phyloP scores from a whole-genome alignment of 208 protist species.

The Trypanosoma caninum region DNA sequence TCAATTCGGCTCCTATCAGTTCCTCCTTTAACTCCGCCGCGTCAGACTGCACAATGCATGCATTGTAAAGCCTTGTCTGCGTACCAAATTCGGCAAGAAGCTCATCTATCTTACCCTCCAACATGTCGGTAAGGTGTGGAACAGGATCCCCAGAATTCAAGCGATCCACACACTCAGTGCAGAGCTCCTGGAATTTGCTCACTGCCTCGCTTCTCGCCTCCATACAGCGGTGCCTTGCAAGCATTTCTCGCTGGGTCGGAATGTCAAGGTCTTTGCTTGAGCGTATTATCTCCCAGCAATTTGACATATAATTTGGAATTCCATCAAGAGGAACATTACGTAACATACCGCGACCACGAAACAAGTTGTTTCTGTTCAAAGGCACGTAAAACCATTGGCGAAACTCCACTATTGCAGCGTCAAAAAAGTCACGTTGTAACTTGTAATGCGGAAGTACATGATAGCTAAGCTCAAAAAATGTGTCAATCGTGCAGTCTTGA shows the following conservation, averaged over 20 bases:
- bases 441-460: constrained; percentile 84
- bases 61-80: constrained; percentile 70
- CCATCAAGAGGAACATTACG: constrained; percentile 83
- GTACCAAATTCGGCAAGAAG: constrained; percentile 37
- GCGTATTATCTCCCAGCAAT: constrained; percentile 92
- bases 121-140: constrained; percentile 39
- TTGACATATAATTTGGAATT: constrained; percentile 76
- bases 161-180: constrained; percentile 45
- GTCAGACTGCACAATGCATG: constrained; percentile 38
- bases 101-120: constrained; percentile 57
- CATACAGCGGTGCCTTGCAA: constrained; percentile 93
- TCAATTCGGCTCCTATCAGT: constrained; percentile 42
- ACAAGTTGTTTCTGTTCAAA: constrained; percentile 56
- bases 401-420: constrained; percentile 36
- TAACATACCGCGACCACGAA: constrained; percentile 64
- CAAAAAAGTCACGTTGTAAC: constrained; percentile 69
- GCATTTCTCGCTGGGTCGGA: constrained; percentile 95
- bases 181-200: constrained; percentile 41
- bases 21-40: constrained; percentile 46
- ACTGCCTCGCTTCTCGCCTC: constrained; percentile 72
- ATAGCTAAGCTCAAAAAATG: constrained; percentile 68
- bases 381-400: constrained; percentile 58
- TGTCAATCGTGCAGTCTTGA: constrained; percentile 50
- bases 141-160: constrained; percentile 64
- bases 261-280: constrained; percentile 96